phyloP scores from a whole-genome alignment of 768 basidiomycete genomes.

The Phaeotremella skinneri region DNA sequence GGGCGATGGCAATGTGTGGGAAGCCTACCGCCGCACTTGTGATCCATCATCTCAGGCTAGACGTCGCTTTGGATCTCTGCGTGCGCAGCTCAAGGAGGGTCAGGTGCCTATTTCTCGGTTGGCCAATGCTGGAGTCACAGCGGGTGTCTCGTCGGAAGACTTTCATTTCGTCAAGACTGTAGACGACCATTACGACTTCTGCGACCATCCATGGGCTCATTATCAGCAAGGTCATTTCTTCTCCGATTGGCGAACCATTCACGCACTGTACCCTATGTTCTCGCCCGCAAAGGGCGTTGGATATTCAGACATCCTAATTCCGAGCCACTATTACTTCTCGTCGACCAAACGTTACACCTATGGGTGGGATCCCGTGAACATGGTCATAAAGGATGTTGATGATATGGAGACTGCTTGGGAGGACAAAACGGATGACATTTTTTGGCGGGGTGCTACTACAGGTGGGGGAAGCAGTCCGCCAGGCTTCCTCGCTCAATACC shows the following conservation, averaged over 20 bases:
- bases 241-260: conserved; percentile 89
- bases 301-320: conserved; percentile 86
- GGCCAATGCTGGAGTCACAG: conserved; percentile 52
- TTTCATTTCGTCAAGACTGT: conserved; percentile 65
- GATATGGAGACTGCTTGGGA: conserved; percentile 86
- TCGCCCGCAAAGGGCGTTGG: conserved; percentile 84
- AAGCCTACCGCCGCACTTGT: conserved; percentile 90
- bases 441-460: conserved; percentile 95
- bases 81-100: conserved; percentile 54
- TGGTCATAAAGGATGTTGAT: conserved; percentile 72
- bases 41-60: conserved; percentile 73
- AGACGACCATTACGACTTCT: conserved; percentile 73
- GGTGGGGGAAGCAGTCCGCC: conserved; percentile 86
- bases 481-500: conserved; percentile 77
- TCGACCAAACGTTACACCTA: conserved; percentile 80
- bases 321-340: conserved; percentile 93
- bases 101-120: conserved; percentile 48
- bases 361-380: conserved; percentile 77
- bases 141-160: conserved; percentile 52
- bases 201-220: conserved; percentile 74
- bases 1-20: conserved; percentile 80
- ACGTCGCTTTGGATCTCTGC: conserved; percentile 74
- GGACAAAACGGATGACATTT: conserved; percentile 75
- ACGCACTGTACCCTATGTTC: conserved; percentile 86
- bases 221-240: conserved; percentile 93